These are phyloP conservation scores for Lepidium africanum DNA, from an alignment of 345 rosid genomes.

Conservation along the genomic window DNA sequence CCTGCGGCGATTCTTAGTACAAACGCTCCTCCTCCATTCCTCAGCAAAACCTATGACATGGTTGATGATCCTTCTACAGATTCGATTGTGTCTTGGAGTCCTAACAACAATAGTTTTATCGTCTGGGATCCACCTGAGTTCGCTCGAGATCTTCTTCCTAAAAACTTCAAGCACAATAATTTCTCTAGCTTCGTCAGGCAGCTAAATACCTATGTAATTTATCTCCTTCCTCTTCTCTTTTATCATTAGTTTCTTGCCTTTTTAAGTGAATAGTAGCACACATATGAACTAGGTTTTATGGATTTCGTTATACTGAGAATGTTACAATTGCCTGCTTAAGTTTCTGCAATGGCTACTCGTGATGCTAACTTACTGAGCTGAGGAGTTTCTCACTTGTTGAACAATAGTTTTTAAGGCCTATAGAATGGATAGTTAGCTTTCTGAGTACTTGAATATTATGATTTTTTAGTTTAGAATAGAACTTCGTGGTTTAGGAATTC, in stretches of 20 bases:
- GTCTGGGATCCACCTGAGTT: conserved; percentile 94
- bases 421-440: neutral
- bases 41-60: conserved; percentile 93
- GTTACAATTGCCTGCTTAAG: neutral
- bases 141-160: conserved; percentile 75
- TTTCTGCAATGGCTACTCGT: neutral
- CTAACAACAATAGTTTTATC: conserved; percentile 66
- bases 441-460: neutral
- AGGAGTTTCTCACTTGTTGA: neutral
- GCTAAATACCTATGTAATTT: conserved; percentile 69
- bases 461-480: neutral
- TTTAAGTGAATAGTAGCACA: neutral
- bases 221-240: neutral
- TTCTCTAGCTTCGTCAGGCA: conserved; percentile 93
- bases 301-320: neutral
- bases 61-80: conserved; percentile 76
- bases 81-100: conserved; percentile 74
- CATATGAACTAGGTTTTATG: neutral
- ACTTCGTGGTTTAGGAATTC: neutral
- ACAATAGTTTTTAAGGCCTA: neutral
- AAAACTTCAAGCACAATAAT: conserved; percentile 81
- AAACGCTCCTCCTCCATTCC: conserved; percentile 79
- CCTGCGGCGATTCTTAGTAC: conserved; percentile 36
- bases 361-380: neutral
- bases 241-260: neutral